A percentile compares a stretch with the other conserved stretches of the same genome.
phyloP scores from a whole-genome alignment of 2,329 filamentous ascomycete species.

The Juglanconis oblonga region DNA sequence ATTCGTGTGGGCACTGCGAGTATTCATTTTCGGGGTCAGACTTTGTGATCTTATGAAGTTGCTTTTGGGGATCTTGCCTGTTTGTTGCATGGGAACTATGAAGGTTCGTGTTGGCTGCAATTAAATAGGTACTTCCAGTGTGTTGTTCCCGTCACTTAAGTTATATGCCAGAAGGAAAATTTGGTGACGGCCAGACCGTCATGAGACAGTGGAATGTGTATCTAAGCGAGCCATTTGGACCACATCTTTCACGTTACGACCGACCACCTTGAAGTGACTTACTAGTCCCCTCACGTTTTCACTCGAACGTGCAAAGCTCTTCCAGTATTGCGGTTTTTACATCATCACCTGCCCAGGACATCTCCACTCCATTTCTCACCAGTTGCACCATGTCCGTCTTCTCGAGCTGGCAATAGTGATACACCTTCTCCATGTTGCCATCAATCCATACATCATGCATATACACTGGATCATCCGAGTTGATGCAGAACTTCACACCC shows the following conservation, averaged over 20 bases:
- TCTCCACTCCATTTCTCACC: conserved; percentile 39
- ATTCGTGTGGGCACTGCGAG: too few species aligned
- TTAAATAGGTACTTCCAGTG: too few species aligned
- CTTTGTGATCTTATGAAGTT: too few species aligned
- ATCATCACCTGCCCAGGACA: conserved; percentile 42
- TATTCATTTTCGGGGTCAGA: too few species aligned
- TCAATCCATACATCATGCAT: conserved; percentile 49
- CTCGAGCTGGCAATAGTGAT: conserved; percentile 37
- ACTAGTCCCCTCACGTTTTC: background rate
- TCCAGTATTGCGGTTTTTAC: conserved; percentile 30
- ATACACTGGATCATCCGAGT: conserved; percentile 47
- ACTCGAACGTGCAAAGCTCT: background rate
- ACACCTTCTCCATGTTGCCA: conserved; percentile 43
- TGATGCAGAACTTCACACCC: conserved; percentile 45
- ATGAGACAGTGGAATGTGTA: too few species aligned
- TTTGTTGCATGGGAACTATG: too few species aligned
- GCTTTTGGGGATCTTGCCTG: too few species aligned
- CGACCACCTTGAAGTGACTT: background rate
- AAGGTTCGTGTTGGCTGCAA: too few species aligned
- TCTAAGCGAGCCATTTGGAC: too few species aligned
- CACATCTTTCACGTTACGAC: background rate
- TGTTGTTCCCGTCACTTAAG: too few species aligned
- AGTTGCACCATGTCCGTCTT: conserved; percentile 41
- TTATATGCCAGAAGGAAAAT: too few species aligned
- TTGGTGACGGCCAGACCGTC: too few species aligned